A percentile compares a stretch with the other conserved stretches of the same genome.
Conservation (phyloP, 148 eudicot genomes). For the Arctostaphylos glauca region DNA sequence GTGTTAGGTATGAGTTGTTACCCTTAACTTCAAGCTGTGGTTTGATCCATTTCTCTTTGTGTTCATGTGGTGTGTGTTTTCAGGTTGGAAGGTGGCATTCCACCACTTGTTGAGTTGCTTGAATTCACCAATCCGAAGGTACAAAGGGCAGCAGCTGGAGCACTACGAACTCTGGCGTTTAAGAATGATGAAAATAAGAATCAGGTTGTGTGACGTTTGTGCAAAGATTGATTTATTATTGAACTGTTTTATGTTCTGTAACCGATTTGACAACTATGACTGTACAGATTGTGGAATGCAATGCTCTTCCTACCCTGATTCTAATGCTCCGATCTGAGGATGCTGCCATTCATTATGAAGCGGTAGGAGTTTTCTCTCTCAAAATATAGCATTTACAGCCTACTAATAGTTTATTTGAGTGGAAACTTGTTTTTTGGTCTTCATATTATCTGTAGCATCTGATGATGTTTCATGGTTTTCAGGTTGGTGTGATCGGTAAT, state of each 20-base stretch:
- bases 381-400: constrained; percentile 1
- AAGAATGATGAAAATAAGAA: constrained; percentile 92
- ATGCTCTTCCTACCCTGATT: constrained; percentile 83
- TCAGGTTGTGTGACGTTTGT: constrained; percentile 44
- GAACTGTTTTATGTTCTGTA: background rate
- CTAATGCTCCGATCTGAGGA: constrained; percentile 88
- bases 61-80: background rate
- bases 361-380: constrained; percentile 39
- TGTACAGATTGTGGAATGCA: constrained; percentile 90
- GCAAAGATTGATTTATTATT: background rate
- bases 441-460: constrained; percentile 9
- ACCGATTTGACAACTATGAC: background rate
- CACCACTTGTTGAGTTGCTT: constrained; percentile 88
- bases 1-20: constrained; percentile 52
- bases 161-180: constrained; percentile 88
- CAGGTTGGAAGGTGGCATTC: constrained; percentile 94
- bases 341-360: constrained; percentile 90
- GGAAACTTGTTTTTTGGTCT: background rate
- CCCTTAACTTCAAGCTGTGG: background rate
- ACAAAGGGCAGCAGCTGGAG: constrained; percentile 94
- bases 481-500: constrained; percentile 99
- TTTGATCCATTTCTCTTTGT: constrained; percentile 3
- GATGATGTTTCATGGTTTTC: constrained; percentile 17
- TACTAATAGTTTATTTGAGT: constrained; percentile 16
- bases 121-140: constrained; percentile 72